Evolutionary conservation across 2,329 filamentous ascomycete genomes (phyloP), one percentile per base, ranked within the genome.

Genomic region (Aspergillus spinulosporus): DNA sequence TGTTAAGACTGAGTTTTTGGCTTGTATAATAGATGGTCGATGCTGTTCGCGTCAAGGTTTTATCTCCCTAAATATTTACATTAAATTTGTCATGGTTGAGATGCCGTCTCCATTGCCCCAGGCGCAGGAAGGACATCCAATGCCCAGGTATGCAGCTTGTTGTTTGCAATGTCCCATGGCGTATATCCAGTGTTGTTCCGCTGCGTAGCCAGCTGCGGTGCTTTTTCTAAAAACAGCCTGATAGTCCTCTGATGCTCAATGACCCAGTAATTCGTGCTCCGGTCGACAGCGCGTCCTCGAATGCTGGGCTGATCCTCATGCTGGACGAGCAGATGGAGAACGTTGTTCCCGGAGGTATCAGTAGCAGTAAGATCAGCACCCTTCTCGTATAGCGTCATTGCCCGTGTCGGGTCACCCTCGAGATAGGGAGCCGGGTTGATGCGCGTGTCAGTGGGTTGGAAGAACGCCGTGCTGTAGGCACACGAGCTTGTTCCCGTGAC

Each of bases 401-500:
- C 42, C 4, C 42, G 42, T 1, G 42, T 44, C 3, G 21, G 26
- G 14, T 44, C 42, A 8, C 42, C 42, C 42, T 6, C 21, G 42
- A 8, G 8, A 12, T 29, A 44, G 4, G 42, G 21, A 3, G 11
- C 8, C 21, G 42, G 42, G 7, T 4, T 7, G 5, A 44, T 9
- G 8, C 11, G 7, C 21, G 21, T 29, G 21, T 15, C 40, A 28
- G 9, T 7, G 9, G 8, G 11, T 21, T 21, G 11, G 21, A 29
- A 4, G 5, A 12, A 29, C 21, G 21, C 15, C 8, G n/a, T 8
- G 2, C 9, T 26, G 3, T 28, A 29, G 5, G 21, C 21, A 15
- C 61, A 61, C 12, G 56, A 59, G 5, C 28, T 6, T 0, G 60
- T 60, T 15, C 56, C 62, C 26, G 44, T 43, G 2, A 6, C 11